Conservation (phyloP, 352 stramenopile species). For the Pythium rishiriense region DNA sequence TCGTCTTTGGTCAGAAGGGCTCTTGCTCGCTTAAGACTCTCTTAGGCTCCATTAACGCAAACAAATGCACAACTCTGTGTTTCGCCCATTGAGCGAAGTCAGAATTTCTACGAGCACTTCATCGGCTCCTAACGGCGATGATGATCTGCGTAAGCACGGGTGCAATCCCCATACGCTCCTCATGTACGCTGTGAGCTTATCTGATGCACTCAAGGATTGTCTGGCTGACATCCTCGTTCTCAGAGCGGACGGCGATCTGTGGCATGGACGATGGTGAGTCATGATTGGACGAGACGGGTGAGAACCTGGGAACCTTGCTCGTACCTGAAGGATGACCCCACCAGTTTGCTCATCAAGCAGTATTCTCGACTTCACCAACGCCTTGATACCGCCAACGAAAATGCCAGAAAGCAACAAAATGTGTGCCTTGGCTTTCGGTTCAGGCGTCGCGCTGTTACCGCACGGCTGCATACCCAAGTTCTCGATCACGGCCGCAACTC, state of each 20-base stretch:
- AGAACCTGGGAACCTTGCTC: not conserved
- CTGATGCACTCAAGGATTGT: conserved; percentile 98
- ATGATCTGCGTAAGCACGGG: not conserved
- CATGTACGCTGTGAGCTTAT: conserved; percentile 39
- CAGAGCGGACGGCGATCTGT: conserved; percentile 96
- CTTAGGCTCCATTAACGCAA: conserved; percentile 22
- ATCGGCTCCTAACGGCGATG: not conserved
- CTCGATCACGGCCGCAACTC: conserved; percentile 94
- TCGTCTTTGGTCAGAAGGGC: conserved; percentile 74
- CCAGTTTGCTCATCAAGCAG: conserved; percentile 86
- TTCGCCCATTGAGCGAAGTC: conserved; percentile 27
- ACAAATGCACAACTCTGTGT: conserved; percentile 43
- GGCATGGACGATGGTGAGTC: conserved; percentile 2
- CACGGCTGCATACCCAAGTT: conserved; percentile 98
- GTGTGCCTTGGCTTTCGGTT: conserved; percentile 92
- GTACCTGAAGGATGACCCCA: conserved; percentile 91
- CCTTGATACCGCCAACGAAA: conserved; percentile 94
- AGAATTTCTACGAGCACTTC: conserved; percentile 22
- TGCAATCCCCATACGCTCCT: not conserved
- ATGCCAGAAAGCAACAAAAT: conserved; percentile 96
- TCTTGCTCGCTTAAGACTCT: conserved; percentile 40
- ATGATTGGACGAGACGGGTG: not conserved
- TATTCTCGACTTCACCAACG: conserved; percentile 96
- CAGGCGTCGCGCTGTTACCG: conserved; percentile 91
- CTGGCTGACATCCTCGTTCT: conserved; percentile 92